Evolutionary conservation across 163 green algal species (phyloP).

Genomic region (Prototheca wickerhamii): DNA sequence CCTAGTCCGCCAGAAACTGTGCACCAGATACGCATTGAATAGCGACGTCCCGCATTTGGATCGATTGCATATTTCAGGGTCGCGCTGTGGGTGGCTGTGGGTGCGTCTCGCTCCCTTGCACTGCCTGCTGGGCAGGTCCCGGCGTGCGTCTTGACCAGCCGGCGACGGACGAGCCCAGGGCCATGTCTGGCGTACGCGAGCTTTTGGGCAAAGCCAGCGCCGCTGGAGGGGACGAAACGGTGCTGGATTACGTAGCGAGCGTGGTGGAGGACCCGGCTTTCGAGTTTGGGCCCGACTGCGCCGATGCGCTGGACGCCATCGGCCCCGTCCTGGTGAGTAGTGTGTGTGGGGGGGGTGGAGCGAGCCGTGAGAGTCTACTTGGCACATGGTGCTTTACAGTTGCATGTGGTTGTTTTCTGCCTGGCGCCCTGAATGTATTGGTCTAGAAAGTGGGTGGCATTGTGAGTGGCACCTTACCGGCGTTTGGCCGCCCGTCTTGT

Average conservation of each 20-base stretch:
- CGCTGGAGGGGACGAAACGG: conserved; percentile 39
- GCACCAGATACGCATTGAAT: too few species aligned
- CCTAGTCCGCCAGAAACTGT: too few species aligned
- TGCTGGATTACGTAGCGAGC: conserved; percentile 55
- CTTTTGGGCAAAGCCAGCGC: not conserved
- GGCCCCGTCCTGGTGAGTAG: conserved; percentile 53
- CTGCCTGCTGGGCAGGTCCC: not conserved
- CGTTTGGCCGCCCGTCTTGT: not conserved
- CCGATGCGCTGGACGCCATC: conserved; percentile 50
- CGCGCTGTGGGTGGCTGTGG: too few species aligned
- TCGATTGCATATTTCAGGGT: too few species aligned
- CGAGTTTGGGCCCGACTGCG: conserved; percentile 52
- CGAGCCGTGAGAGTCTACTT: not conserved
- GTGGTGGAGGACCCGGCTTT: conserved; percentile 69
- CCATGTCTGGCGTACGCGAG: not conserved
- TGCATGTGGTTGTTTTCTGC: not conserved
- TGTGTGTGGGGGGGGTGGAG: not conserved
- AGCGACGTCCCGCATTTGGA: too few species aligned
- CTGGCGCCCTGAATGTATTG: too few species aligned
- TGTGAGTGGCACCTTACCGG: too few species aligned
- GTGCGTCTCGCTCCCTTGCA: too few species aligned
- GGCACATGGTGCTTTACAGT: not conserved
- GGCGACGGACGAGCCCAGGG: not conserved
- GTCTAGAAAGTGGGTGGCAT: too few species aligned
- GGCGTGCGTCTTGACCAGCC: not conserved